Percentiles rank a stretch among this genome's conserved stretches.
Evolutionary conservation across 352 stramenopile genomes (phyloP).

Genomic region (Phytophthora agathidicida): DNA sequence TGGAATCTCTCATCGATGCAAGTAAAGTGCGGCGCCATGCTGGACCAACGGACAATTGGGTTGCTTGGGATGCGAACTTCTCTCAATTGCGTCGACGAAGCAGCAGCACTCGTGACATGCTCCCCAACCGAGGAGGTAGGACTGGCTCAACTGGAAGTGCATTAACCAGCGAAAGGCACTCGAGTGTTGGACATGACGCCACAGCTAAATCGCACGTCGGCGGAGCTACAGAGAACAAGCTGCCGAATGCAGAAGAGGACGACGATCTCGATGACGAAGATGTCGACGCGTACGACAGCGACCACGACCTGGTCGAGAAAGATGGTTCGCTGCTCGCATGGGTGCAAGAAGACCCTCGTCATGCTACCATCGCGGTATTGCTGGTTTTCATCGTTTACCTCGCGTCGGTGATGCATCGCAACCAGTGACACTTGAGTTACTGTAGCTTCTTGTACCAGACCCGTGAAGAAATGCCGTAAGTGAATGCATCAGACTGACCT

Average conservation of each 20-base stretch:
- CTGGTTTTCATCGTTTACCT: slow-evolving; percentile 71
- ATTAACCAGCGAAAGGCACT: slow-evolving; percentile 25
- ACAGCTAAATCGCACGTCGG: slow-evolving; percentile 11
- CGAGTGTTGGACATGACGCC: slow-evolving; percentile 16
- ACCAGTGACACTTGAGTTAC: slow-evolving; percentile 10
- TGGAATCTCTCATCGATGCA: slow-evolving; percentile 77
- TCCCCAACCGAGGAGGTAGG: slow-evolving; percentile 15
- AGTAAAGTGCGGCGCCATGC: slow-evolving; percentile 52
- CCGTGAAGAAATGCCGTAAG: slow-evolving; percentile 8
- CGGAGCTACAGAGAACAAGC: background rate
- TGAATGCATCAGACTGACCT: slow-evolving; percentile 28
- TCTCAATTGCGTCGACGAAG: slow-evolving; percentile 41
- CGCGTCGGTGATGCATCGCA: slow-evolving; percentile 42
- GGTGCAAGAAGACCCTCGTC: slow-evolving; percentile 71
- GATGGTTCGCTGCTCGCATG: slow-evolving; percentile 72
- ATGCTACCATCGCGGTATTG: slow-evolving; percentile 62
- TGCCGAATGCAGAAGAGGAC: slow-evolving; percentile 6
- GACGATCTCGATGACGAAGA: slow-evolving; percentile 32
- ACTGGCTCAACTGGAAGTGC: slow-evolving; percentile 23
- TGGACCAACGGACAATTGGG: slow-evolving; percentile 18
- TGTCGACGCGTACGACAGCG: slow-evolving; percentile 26
- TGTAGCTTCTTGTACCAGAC: slow-evolving; percentile 6
- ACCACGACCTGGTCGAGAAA: slow-evolving; percentile 46
- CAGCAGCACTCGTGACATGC: slow-evolving; percentile 33
- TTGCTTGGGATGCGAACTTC: slow-evolving; percentile 47